Base-by-base conservation (phyloP, 139 green algal genomes). In the Volvox africanus region DNA sequence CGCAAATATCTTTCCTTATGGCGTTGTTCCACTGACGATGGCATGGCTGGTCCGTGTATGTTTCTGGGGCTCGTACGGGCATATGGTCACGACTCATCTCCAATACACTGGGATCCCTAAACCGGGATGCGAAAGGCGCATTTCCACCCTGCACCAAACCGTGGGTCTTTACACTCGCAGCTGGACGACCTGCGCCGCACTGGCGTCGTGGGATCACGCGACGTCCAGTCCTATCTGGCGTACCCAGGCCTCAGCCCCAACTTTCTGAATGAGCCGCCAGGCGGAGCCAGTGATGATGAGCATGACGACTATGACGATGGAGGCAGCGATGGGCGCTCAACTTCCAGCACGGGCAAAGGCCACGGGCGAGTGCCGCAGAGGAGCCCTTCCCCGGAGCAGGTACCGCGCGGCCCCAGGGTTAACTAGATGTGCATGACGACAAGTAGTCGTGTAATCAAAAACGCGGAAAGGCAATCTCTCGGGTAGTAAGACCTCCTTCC, bases 211-310 rank as follows among this genome's bases (percentile, higher is more conserved):
- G 55, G 50, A 44, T 32, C 44, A 5, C 85, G 73, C 30, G 24
- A 19, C 2, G 14, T 62, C 12, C 32, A 55, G 20, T 90, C 86
- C 36, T 61, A 26, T 12, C 30, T 90, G 50, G 86, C 73, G 1
- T 90, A 90, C 86, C 86, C 86, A 12, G 86, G 86, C 19, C 73
- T 90, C 44, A 77, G 26, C 21, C n/a, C 86, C 69, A 76, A 69
- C n/a, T 90, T 83, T 75, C n/a, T 90, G 11, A 68, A 75, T 24
- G 36, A 76, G 50, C 86, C 44, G 2, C 17, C 24, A 50, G 84
- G 80, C 65, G 68, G 22, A 2, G 18, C 22, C 82, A 36, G 20
- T 36, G 65, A 65, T 26, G 65, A 79, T 35, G 68, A 76, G 6
- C 24, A 20, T 17, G 85, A 82, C 26, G 86, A 44, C 17, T 0